Conservation (phyloP, 1,284 basidiomycete genomes). For the Trichosporon inkin region DNA sequence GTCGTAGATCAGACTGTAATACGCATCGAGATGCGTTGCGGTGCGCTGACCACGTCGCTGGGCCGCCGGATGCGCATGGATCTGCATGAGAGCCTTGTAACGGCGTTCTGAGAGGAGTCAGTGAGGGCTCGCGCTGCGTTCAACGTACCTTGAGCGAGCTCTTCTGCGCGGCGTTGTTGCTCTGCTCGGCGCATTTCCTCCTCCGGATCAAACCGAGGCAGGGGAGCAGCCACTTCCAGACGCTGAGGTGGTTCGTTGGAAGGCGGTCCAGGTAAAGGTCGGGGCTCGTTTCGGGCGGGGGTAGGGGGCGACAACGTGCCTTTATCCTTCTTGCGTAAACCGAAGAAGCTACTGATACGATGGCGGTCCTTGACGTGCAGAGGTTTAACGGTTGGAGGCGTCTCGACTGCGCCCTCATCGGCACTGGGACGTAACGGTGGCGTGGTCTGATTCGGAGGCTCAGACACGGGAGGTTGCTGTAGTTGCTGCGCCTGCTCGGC, state of each 20-base stretch:
- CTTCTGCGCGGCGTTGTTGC: constrained; percentile 37
- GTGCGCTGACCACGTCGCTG: constrained; percentile 38
- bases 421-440: background rate
- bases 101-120: constrained; percentile 35
- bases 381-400: background rate
- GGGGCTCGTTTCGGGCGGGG: background rate
- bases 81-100: constrained; percentile 38
- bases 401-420: background rate
- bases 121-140: background rate
- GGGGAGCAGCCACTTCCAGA: constrained; percentile 12
- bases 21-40: constrained; percentile 42
- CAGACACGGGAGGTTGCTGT: background rate
- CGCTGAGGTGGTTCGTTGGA: constrained; percentile 11
- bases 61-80: constrained; percentile 43
- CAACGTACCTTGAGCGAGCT: constrained; percentile 40
- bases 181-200: constrained; percentile 34
- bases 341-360: constrained; percentile 20
- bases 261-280: constrained; percentile 20
- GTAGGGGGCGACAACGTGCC: constrained; percentile 3
- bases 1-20: constrained; percentile 43
- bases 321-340: constrained; percentile 18
- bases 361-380: constrained; percentile 6
- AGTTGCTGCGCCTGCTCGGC: background rate
- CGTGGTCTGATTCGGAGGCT: background rate
- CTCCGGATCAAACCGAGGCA: constrained; percentile 22